Evolutionary conservation across 2,329 filamentous ascomycete genomes (phyloP).

Genomic region (Alternaria sp.): DNA sequence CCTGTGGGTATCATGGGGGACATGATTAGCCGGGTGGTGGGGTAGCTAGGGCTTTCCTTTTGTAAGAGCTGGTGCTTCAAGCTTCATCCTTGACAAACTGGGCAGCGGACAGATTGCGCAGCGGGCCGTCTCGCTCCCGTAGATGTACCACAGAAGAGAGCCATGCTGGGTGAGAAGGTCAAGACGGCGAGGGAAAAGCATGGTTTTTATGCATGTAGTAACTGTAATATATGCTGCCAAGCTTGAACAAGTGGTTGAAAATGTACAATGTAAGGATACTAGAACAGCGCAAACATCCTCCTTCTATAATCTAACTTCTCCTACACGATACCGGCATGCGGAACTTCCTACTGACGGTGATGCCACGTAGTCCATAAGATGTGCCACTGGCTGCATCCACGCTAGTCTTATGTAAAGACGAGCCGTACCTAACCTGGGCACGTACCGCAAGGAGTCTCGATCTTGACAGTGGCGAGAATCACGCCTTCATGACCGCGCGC

Average conservation of each 20-base stretch:
- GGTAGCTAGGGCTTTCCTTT: conserved; percentile 1
- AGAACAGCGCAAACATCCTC: background rate
- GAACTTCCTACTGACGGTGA: background rate
- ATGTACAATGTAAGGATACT: background rate
- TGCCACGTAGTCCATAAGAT: too few relatives aligned
- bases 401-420: background rate
- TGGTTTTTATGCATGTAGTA: background rate
- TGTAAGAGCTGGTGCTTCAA: conserved; percentile 6
- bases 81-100: conserved; percentile 17
- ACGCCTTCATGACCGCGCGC: conserved; percentile 40
- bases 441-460: conserved; percentile 37
- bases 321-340: too few relatives aligned
- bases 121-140: conserved; percentile 20
- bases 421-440: conserved; percentile 35
- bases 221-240: fast-evolving
- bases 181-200: background rate
- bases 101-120: background rate
- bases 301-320: background rate
- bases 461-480: conserved; percentile 41
- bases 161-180: background rate
- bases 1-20: background rate
- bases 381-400: background rate
- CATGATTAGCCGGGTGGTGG: conserved; percentile 4
- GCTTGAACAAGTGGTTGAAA: background rate
- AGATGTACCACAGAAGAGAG: background rate